Conservation (phyloP, 1,139 yeast genomes). For the Scheffersomyces insectosa region DNA sequence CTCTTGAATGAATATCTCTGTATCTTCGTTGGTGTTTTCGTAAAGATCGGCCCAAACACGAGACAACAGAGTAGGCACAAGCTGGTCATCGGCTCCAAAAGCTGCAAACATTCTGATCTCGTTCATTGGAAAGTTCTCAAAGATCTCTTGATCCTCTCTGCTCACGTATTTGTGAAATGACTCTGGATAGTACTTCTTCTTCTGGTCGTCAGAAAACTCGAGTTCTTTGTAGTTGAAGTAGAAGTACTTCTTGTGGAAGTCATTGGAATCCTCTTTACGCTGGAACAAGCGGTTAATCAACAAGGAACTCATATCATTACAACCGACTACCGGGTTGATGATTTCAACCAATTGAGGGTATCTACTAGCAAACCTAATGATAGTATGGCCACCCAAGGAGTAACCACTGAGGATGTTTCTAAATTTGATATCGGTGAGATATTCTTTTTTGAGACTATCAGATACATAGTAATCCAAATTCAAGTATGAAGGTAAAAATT, state of each 20-base stretch:
- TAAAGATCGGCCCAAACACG: conserved; percentile 36
- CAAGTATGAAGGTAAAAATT: conserved; percentile 48
- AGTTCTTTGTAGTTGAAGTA: conserved; percentile 40
- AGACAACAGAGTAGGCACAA: conserved; percentile 40
- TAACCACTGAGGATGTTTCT: conserved; percentile 50
- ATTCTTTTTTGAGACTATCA: conserved; percentile 17
- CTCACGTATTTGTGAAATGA: conserved; percentile 35
- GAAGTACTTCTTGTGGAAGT: conserved; percentile 30
- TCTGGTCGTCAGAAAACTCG: conserved; percentile 27
- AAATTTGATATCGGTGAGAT: conserved; percentile 22
- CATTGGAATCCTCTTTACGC: conserved; percentile 13
- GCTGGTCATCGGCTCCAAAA: conserved; percentile 37
- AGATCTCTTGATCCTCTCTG: conserved; percentile 30
- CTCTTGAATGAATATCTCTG: conserved; percentile 30
- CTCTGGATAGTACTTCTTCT: conserved; percentile 30
- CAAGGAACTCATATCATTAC: conserved; percentile 44
- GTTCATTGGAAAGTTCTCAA: conserved; percentile 37
- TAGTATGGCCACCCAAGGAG: conserved; percentile 63
- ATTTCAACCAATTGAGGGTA: conserved; percentile 40
- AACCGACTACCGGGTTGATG: conserved; percentile 51
- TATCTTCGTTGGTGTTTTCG: conserved; percentile 24
- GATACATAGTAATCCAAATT: conserved; percentile 32
- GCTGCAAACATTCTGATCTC: conserved; percentile 37
- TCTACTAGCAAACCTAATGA: conserved; percentile 46
- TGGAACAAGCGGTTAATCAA: conserved; percentile 40